Percentiles rank a stretch among this genome's conserved stretches.
Evolutionary conservation across 768 basidiomycete genomes (phyloP).

Genomic region (Hebeloma cylindrosporum): DNA sequence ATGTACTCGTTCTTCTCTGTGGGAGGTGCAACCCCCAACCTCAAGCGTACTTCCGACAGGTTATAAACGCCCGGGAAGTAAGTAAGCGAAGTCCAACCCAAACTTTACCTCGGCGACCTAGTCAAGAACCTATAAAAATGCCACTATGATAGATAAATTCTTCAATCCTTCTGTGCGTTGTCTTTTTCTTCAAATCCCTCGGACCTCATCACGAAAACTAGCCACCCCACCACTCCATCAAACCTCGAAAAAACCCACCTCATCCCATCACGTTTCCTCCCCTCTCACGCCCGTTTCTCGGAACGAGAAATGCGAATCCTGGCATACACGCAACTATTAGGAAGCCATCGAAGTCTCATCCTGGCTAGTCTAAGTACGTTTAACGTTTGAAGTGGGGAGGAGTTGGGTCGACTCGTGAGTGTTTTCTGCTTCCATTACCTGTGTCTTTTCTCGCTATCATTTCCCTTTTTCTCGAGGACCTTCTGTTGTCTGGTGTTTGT

Average conservation of each 20-base stretch:
- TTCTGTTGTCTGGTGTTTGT: too few relatives aligned
- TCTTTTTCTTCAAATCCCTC: constrained; percentile 1
- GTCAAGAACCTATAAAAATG: constrained; percentile 89
- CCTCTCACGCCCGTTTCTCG: constrained; percentile 86
- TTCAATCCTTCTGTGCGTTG: constrained; percentile 76
- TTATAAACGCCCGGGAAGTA: constrained; percentile 89
- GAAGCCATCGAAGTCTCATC: constrained; percentile 87
- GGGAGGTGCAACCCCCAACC: background rate
- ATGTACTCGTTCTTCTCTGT: background rate
- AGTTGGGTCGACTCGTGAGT: constrained; percentile 86
- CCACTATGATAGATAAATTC: constrained; percentile 93
- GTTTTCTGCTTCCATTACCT: too few relatives aligned
- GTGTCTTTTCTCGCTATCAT: too few relatives aligned
- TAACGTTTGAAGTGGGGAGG: constrained; percentile 86
- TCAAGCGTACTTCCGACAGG: constrained; percentile 48
- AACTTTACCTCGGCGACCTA: constrained; percentile 81
- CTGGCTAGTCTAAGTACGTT: constrained; percentile 80
- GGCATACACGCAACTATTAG: constrained; percentile 89
- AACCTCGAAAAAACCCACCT: constrained; percentile 87
- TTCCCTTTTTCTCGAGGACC: too few relatives aligned
- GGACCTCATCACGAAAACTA: background rate
- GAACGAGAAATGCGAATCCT: constrained; percentile 95
- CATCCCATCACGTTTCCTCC: constrained; percentile 82
- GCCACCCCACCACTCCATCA: constrained; percentile 41
- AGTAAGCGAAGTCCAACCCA: constrained; percentile 76